Evolutionary conservation across 2,329 filamentous ascomycete genomes (phyloP).

Genomic region (Nannizzia gypsea): DNA sequence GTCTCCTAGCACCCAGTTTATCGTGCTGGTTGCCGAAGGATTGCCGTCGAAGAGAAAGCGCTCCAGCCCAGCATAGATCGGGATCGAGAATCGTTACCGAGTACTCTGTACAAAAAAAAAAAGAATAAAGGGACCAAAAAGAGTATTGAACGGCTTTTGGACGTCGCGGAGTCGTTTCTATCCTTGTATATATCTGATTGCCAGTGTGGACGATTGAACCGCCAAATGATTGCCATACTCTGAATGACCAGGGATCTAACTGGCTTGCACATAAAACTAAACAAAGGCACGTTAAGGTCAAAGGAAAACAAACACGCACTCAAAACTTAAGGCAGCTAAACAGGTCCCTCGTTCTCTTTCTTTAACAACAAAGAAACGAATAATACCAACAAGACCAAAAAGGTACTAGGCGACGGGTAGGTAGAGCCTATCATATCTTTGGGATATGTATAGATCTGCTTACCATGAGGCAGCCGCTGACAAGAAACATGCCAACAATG

Average conservation of each 20-base stretch:
- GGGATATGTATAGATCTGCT: slow-evolving; percentile 92
- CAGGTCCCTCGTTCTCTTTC: background rate
- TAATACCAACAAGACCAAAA: background rate
- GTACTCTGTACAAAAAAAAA: no score
- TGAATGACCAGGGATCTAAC: background rate
- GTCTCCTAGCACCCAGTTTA: background rate
- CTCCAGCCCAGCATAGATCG: no score
- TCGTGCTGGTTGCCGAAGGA: background rate
- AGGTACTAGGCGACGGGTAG: background rate
- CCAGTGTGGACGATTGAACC: background rate
- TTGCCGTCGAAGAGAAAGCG: no score
- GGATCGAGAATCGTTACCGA: no score
- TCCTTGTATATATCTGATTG: background rate
- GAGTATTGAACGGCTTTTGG: no score
- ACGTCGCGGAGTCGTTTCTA: no score
- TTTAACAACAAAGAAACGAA: background rate
- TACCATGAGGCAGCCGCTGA: slow-evolving; percentile 90
- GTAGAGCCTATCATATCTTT: slow-evolving; percentile 49
- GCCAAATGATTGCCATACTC: background rate
- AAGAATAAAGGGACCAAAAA: no score
- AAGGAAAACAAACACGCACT: background rate
- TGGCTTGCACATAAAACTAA: background rate
- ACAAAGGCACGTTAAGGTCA: background rate
- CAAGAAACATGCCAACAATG: slow-evolving; percentile 62
- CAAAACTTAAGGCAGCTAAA: background rate